Conservation (phyloP, 2,329 filamentous ascomycete genomes). For the Clonostachys rhizophaga region DNA sequence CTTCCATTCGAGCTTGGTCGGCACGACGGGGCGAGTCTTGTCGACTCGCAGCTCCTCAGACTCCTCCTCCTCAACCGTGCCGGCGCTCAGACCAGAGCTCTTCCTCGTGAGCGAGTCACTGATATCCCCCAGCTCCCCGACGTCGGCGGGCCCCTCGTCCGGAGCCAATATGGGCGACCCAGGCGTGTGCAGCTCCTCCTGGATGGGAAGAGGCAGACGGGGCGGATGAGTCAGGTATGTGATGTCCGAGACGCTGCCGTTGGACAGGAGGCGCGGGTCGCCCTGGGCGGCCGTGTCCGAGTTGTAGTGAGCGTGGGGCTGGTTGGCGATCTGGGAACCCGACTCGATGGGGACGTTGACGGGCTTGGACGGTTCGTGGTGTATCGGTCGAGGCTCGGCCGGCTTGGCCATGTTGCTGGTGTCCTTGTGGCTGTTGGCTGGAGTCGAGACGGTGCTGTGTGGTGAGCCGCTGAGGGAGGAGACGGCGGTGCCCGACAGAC, state of each 20-base stretch:
- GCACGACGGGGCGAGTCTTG: slow-evolving; percentile 73
- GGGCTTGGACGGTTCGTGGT: slow-evolving; percentile 43
- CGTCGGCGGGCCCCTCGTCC: slow-evolving; percentile 53
- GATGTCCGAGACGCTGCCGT: slow-evolving; percentile 58
- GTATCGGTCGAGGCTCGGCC: slow-evolving; percentile 13
- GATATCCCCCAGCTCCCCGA: slow-evolving; percentile 41
- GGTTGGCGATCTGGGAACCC: slow-evolving; percentile 24
- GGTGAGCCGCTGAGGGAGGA: slow-evolving; percentile 44
- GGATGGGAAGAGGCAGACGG: slow-evolving; percentile 85
- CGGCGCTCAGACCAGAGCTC: slow-evolving; percentile 53
- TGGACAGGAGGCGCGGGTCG: slow-evolving; percentile 40
- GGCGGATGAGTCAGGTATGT: slow-evolving; percentile 67
- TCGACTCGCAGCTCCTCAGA: slow-evolving; percentile 72
- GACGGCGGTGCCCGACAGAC: slow-evolving; percentile 42
- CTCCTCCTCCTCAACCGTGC: slow-evolving; percentile 69
- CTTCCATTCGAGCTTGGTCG: slow-evolving; percentile 82
- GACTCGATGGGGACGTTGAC: slow-evolving; percentile 49
- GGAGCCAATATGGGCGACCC: slow-evolving; percentile 84
- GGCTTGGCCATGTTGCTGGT: slow-evolving; percentile 4
- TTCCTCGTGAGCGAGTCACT: slow-evolving; percentile 45
- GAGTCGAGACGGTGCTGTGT: slow-evolving; percentile 25
- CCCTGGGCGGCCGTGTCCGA: slow-evolving; percentile 15
- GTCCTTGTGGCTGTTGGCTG: slow-evolving; percentile 9
- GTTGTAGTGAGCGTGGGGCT: slow-evolving; percentile 19
- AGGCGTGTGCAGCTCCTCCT: slow-evolving; percentile 83